Base-by-base conservation (phyloP, 768 basidiomycete genomes). In the Boletus rubescentipes region DNA sequence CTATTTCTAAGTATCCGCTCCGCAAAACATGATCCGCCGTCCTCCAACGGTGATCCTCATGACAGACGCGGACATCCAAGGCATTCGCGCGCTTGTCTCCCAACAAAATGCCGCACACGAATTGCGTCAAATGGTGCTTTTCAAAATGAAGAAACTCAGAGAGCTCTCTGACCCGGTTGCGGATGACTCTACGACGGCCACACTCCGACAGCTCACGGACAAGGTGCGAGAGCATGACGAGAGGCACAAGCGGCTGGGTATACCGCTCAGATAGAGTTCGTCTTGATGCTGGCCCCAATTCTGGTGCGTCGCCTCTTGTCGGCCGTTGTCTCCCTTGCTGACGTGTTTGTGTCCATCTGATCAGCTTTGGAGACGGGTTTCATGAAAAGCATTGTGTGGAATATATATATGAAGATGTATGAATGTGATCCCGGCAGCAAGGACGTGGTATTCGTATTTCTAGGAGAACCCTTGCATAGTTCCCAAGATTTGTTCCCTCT, bases 11-110 rank as follows among this genome's bases (percentile, higher is more conserved):
- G n/a, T n/a, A n/a, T 16, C 35, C 35, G 8, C 35, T 35, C 35
- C n/a, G n/a, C n/a, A 35, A 6, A 47, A 38, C 7, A 84, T 93
- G 91, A 88, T 93, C 65, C 83, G 91, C 46, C 78, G 90, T 45
- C 77, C 79, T 20, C 89, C 91, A 6, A 90, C 90, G 2, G 77
- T 87, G 51, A 87, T 93, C 58, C 80, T 79, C 29, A 83, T 93
- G 82, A 82, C 76, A 55, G 89, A 91, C 67, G 68, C 77, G 20
- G 91, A 92, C 67, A 85, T 93, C 29, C 86, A 91, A 73, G 89
- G 90, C 57, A 75, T 91, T 38, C 83, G 89, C 38, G 82, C 85
- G 45, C 69, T 85, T 63, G 74, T 79, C 18, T 62, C 82, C 5
- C 72, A 79, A 58, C 79, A 81, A 55, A 81, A 77, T 57, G 62